Evolutionary conservation across 2,329 filamentous ascomycete species (phyloP).

Genomic region (Colletotrichum spaethianum): DNA sequence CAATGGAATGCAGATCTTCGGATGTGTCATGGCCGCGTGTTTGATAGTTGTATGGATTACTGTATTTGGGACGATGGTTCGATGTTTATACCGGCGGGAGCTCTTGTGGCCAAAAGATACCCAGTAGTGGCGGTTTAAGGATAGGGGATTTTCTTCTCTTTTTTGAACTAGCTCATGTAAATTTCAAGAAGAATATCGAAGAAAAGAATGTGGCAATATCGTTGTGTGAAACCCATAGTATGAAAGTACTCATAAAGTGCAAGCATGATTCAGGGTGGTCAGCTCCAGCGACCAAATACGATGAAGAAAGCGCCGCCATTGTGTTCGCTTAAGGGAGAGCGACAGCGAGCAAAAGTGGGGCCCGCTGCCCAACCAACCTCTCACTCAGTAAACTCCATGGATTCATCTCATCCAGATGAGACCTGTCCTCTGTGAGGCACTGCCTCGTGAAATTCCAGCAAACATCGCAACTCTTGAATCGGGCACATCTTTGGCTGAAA

Average conservation of each 20-base stretch:
- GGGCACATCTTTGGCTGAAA: not conserved
- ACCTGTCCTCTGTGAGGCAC: constrained; percentile 19
- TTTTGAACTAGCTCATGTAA: not conserved
- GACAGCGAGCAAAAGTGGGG: constrained; percentile 28
- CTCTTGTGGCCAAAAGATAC: constrained; percentile 83
- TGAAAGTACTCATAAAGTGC: not conserved
- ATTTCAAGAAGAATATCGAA: not conserved
- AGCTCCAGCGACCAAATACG: not conserved
- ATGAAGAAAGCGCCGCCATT: constrained; percentile 1
- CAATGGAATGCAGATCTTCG: constrained; percentile 74
- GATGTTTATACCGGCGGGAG: constrained; percentile 75
- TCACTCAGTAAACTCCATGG: not conserved
- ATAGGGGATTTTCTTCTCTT: not conserved
- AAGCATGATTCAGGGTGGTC: not conserved
- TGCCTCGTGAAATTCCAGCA: not conserved
- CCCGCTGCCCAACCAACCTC: constrained; percentile 20
- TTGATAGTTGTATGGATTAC: constrained; percentile 78
- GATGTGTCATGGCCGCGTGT: constrained; percentile 76
- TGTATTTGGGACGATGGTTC: constrained; percentile 79
- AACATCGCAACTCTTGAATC: too few species aligned
- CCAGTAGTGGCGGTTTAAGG: constrained; percentile 13
- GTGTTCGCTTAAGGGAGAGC: constrained; percentile 30
- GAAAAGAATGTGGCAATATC: not conserved
- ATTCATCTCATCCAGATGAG: constrained; percentile 12
- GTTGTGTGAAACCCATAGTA: not conserved